phyloP scores from a whole-genome alignment of 176 grass and related monocot genomes.

The Zea mays region Zm-B73-REFERENCE-NAM-5.0 NC_050105.1:9410001-9410500 shows the following conservation, averaged over 20 bases:
- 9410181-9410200: constrained; percentile 74
- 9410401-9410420: not conserved
- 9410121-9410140: not conserved
- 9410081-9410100: too few relatives aligned
- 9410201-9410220: constrained; percentile 77
- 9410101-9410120: too few relatives aligned
- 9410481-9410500: constrained; percentile 91
- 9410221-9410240: too few relatives aligned
- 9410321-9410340: constrained; percentile 85
- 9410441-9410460: too few relatives aligned
- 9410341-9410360: constrained; percentile 93
- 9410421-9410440: not conserved
- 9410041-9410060: not conserved
- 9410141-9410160: constrained; percentile 92
- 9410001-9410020: constrained; percentile 96
- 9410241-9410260: too few relatives aligned
- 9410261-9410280: too few relatives aligned
- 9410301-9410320: constrained; percentile 94
- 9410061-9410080: too few relatives aligned
- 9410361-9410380: constrained; percentile 82
- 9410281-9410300: not conserved
- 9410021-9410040: constrained; percentile 91
- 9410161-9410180: constrained; percentile 79
- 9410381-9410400: not conserved
- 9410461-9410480: constrained; percentile 35